These are phyloP conservation scores for Rhododendron ovatum DNA, from an alignment of 148 eudicot genomes.

Conservation along the genomic window DNA sequence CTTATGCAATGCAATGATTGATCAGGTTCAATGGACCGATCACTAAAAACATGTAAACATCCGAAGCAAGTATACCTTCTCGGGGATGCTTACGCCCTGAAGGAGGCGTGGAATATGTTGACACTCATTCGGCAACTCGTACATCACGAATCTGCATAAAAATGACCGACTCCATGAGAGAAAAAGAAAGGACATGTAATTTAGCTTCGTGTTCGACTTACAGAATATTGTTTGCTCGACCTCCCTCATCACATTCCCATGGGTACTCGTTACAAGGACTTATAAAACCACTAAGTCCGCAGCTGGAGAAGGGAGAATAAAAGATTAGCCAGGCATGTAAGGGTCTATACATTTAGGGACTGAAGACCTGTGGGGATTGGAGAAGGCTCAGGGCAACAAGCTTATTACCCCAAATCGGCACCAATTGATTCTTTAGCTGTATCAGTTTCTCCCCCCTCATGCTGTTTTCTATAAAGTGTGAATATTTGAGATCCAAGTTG, in stretches of 20 bases:
- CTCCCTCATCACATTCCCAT: not conserved
- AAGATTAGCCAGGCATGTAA: too few relatives aligned
- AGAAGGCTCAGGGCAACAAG: not conserved
- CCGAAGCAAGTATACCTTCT: constrained; percentile 14
- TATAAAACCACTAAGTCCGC: constrained; percentile 3
- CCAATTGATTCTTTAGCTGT: not conserved
- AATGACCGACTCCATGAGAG: too few relatives aligned
- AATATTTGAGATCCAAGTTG: not conserved
- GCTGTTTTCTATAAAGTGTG: too few relatives aligned
- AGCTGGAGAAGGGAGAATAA: constrained; percentile 1
- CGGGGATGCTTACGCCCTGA: constrained; percentile 16
- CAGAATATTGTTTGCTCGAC: constrained; percentile 5
- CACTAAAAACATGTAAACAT: too few relatives aligned
- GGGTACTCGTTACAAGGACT: not conserved
- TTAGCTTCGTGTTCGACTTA: not conserved
- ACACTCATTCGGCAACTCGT: constrained; percentile 1
- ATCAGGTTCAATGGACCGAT: not conserved
- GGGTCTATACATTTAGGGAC: too few relatives aligned
- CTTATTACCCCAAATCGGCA: not conserved
- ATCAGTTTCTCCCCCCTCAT: not conserved
- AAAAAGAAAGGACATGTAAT: not conserved
- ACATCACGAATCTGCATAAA: constrained; percentile 21
- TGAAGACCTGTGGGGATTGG: not conserved
- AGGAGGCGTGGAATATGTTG: constrained; percentile 21
- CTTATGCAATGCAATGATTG: not conserved